A percentile compares a stretch with the other conserved stretches of the same genome.
Conservation (phyloP, 306 rosid species). For the Dalbergia oliveri region DNA sequence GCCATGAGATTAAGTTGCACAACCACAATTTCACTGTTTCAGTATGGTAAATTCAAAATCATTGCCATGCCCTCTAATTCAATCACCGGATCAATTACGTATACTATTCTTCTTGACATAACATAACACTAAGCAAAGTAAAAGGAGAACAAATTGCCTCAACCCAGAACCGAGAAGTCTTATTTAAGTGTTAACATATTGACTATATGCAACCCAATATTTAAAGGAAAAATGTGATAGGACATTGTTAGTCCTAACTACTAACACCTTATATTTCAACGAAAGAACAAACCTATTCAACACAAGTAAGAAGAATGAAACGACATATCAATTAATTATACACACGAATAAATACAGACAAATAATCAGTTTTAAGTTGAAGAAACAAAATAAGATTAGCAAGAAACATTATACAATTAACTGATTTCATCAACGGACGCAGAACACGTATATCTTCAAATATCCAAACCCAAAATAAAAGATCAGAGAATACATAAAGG, state of each 20-base stretch:
- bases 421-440: slow-evolving; percentile 45
- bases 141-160: too few relatives aligned
- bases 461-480: slow-evolving; percentile 45
- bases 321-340: slow-evolving; percentile 54
- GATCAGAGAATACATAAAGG: slow-evolving; percentile 34
- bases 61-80: not conserved
- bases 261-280: slow-evolving; percentile 33
- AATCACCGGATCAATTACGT: too few relatives aligned
- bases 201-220: too few relatives aligned
- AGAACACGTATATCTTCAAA: slow-evolving; percentile 36
- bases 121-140: too few relatives aligned
- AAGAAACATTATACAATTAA: slow-evolving; percentile 62
- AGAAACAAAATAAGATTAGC: slow-evolving; percentile 39
- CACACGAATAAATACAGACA: slow-evolving; percentile 55
- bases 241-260: slow-evolving; percentile 40
- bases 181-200: too few relatives aligned
- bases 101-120: too few relatives aligned
- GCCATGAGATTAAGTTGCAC: not conserved
- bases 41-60: not conserved
- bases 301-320: slow-evolving; percentile 53
- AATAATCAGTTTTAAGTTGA: slow-evolving; percentile 41
- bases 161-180: too few relatives aligned
- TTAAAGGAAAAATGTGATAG: too few relatives aligned
- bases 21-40: not conserved
- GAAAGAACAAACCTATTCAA: slow-evolving; percentile 47